Evolutionary conservation across 345 rosid species (phyloP).

Genomic region (Capsella bursapastoris): DNA sequence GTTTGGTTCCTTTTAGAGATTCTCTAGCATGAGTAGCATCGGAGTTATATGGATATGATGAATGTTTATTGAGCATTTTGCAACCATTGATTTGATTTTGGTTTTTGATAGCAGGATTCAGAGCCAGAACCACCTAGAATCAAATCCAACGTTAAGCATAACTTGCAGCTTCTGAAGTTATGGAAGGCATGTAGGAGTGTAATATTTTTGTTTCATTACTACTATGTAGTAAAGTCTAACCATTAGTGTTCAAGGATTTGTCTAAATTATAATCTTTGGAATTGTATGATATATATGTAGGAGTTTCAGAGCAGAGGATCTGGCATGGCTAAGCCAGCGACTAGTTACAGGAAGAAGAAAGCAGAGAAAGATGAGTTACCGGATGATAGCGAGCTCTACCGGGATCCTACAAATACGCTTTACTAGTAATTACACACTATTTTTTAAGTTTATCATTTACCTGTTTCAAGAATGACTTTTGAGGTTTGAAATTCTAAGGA

Average conservation of each 20-base stretch:
- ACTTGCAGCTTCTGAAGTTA: slow-evolving; percentile 69
- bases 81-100: slow-evolving; percentile 31
- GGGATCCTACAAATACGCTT: slow-evolving; percentile 73
- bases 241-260: not conserved
- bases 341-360: slow-evolving; percentile 88
- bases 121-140: slow-evolving; percentile 77
- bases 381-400: slow-evolving; percentile 65
- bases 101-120: slow-evolving; percentile 53
- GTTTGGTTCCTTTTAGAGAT: not conserved
- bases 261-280: not conserved
- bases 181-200: slow-evolving; percentile 65
- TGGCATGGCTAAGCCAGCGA: slow-evolving; percentile 69
- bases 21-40: not conserved
- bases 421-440: slow-evolving; percentile 66
- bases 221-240: not conserved
- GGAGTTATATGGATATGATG: slow-evolving; percentile 2
- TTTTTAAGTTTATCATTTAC: slow-evolving; percentile 16
- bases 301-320: slow-evolving; percentile 70
- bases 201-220: not conserved
- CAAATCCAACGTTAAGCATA: slow-evolving; percentile 91
- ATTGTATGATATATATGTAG: slow-evolving; percentile 43
- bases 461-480: slow-evolving; percentile 8
- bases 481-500: slow-evolving; percentile 29
- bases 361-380: slow-evolving; percentile 71
- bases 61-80: not conserved